phyloP scores from a whole-genome alignment of 164 flowering plant genomes.

The Amborella trichopoda region DNA sequence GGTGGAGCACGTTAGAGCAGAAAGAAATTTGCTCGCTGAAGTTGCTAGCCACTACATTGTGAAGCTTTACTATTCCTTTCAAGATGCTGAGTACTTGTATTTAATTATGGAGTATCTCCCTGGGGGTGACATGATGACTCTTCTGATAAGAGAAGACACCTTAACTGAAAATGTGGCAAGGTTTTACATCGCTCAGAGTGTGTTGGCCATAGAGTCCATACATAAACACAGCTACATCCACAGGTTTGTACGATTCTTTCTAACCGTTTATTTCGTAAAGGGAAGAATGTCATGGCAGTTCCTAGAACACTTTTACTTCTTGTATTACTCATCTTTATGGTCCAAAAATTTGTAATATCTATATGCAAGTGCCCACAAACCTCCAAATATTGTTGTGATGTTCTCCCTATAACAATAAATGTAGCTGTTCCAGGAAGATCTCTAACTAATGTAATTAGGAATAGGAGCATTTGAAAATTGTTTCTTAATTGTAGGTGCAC shows the following conservation, averaged over 20 bases:
- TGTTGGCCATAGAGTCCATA: conserved; percentile 89
- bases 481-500: no score
- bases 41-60: conserved; percentile 91
- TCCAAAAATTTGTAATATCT: no score
- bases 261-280: neutral
- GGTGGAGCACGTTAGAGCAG: conserved; percentile 1
- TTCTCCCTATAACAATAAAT: no score
- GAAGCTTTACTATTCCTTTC: conserved; percentile 90
- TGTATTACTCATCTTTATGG: no score
- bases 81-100: conserved; percentile 84
- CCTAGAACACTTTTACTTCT: no score
- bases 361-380: no score
- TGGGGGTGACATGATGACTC: conserved; percentile 99
- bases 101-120: conserved; percentile 96
- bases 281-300: no score
- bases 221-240: conserved; percentile 93
- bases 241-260: conserved; percentile 36
- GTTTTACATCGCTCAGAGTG: conserved; percentile 91
- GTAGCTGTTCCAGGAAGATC: no score
- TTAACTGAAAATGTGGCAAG: conserved; percentile 85
- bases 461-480: no score
- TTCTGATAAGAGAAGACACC: conserved; percentile 92
- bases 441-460: no score
- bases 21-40: conserved; percentile 64
- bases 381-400: no score